Base-by-base conservation (phyloP, 805 yeast species). In the Ogataea dorogensis region DNA sequence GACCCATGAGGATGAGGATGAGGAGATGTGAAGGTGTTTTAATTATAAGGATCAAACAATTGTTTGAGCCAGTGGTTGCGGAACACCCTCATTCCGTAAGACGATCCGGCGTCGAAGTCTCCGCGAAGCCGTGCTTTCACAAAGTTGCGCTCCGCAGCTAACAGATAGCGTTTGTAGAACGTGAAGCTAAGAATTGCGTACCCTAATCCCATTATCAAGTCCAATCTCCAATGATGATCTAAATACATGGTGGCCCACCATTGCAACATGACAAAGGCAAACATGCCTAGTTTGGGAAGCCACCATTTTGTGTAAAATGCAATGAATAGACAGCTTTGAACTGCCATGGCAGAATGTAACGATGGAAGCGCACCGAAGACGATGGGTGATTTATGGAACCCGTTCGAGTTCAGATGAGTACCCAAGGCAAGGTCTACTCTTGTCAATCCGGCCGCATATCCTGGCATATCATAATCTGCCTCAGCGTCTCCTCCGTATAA, bases 331-430 rank as follows among this genome's bases (percentile, higher is more conserved):
- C 73, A 70, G 39, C 67, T 67, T 30, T 70, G 51, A 20, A 75
- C 70, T 0, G 85, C 83, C 75, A 78, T 77, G 15, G 86, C 81
- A 3, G 79, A 70, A 53, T 80, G 86, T 30, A 79, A 54, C 1
- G 84, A 81, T 7, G 93, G 81, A 49, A 75, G 67, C 1, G 97
- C 97, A 17, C 83, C 86, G 63, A 81, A 81, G 20, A 79, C 86
- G 31, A 79, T 78, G 4, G 87, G 86, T 6, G 77, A 68, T 49
- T 71, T 70, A 54, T 79, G 84, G 66, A 79, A 80, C 2, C 85
- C 83, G 11, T 72, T 63, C 1, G 80, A 67, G 47, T 75, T 72
- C 40, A 79, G 46, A 51, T 77, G 79, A 0, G 81, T 75, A 1
- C 84, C 84, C 46, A 79, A 51, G 16, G 78, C 79, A 18, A 71